phyloP scores from a whole-genome alignment of 306 rosid species.

The Astragalus glycyphyllos region DNA sequence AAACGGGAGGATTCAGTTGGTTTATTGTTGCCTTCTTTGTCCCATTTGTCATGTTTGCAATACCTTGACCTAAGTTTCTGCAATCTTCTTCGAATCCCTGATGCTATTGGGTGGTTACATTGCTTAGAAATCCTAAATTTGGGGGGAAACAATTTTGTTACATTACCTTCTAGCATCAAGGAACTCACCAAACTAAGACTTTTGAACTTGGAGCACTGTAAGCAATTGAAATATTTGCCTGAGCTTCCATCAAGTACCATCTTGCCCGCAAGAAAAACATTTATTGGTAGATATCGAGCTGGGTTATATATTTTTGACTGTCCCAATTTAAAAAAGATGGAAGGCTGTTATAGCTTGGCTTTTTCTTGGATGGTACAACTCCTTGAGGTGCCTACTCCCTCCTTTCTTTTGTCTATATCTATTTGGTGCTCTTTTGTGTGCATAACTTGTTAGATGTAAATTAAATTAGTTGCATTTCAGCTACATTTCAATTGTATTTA shows the following conservation, averaged over 20 bases:
- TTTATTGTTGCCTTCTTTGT: background rate
- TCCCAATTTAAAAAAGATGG: background rate
- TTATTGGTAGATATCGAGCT: too few relatives aligned
- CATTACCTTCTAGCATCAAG: constrained; percentile 21
- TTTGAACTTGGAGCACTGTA: constrained; percentile 21
- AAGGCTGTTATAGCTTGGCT: background rate
- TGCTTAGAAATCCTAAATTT: background rate
- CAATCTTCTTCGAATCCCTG: constrained; percentile 29
- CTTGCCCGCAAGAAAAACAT: background rate
- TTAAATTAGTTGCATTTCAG: too few relatives aligned
- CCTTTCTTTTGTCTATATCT: background rate
- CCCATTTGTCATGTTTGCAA: background rate
- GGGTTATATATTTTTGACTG: constrained; percentile 11
- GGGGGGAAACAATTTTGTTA: constrained; percentile 12
- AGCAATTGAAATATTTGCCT: constrained; percentile 14
- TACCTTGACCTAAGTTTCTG: constrained; percentile 31
- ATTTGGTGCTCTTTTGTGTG: background rate
- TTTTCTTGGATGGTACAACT: constrained; percentile 35
- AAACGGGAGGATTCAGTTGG: background rate
- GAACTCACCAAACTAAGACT: constrained; percentile 1
- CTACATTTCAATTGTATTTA: too few relatives aligned
- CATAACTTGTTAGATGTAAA: too few relatives aligned
- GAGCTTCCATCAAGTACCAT: constrained; percentile 4
- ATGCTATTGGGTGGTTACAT: constrained; percentile 22
- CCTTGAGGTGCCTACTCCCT: constrained; percentile 3